Conservation (phyloP, 306 rosid genomes). For the Prunus mira region DNA sequence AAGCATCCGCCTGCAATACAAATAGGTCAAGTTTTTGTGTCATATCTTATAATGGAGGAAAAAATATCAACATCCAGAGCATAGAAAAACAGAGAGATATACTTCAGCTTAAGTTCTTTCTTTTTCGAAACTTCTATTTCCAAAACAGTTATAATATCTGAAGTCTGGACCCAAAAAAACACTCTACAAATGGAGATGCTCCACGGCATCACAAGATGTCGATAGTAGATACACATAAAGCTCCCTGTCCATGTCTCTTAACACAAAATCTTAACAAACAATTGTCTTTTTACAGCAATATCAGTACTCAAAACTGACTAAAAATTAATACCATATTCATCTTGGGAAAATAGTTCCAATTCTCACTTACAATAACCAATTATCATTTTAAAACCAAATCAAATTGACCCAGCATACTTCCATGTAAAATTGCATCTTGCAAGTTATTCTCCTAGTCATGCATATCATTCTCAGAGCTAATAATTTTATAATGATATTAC, state of each 20-base stretch:
- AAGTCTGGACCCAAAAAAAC: not conserved
- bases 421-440: not conserved
- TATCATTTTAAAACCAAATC: not conserved
- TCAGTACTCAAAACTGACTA: not conserved
- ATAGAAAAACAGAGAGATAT: not conserved
- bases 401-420: not conserved
- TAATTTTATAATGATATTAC: no score
- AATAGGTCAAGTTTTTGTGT: not conserved
- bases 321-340: not conserved
- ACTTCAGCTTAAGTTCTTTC: not conserved
- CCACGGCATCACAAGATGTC: not conserved
- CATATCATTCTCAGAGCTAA: not conserved
- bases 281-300: not conserved
- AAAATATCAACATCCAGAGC: not conserved
- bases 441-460: not conserved
- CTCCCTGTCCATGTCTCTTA: not conserved
- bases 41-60: not conserved
- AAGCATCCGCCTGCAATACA: slow-evolving; percentile 10
- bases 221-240: not conserved
- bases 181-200: not conserved
- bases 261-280: not conserved
- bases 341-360: not conserved
- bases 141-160: not conserved
- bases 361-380: not conserved
- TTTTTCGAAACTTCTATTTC: not conserved